Conservation (phyloP, 2,329 filamentous ascomycete genomes). For the Emydomyces testavorans region DNA sequence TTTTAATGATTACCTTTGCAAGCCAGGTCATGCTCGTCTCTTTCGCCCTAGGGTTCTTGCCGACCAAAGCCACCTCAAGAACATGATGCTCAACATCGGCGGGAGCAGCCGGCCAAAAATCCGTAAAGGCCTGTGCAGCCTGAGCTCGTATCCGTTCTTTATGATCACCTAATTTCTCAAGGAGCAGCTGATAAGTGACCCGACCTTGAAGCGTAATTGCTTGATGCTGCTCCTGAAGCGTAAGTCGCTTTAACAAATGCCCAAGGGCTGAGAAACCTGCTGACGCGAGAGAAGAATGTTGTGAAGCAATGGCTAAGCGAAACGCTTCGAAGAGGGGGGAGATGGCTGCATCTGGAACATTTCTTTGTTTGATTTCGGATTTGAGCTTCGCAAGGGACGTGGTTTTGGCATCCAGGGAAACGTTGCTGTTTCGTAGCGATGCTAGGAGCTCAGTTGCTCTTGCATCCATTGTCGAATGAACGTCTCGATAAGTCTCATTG, state of each 20-base stretch:
- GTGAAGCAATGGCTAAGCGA: slow-evolving; percentile 60
- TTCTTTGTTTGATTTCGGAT: slow-evolving; percentile 82
- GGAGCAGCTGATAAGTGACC: slow-evolving; percentile 59
- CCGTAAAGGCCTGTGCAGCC: slow-evolving; percentile 62
- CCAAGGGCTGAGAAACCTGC: slow-evolving; percentile 79
- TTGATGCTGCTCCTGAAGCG: slow-evolving; percentile 68
- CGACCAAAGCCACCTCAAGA: slow-evolving; percentile 63
- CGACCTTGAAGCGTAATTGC: slow-evolving; percentile 57
- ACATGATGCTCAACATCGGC: slow-evolving; percentile 69
- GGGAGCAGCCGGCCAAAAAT: slow-evolving; percentile 59
- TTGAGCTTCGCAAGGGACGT: slow-evolving; percentile 63
- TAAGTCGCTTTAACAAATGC: slow-evolving; percentile 75
- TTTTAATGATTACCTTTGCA: slow-evolving; percentile 50
- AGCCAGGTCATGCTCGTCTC: slow-evolving; percentile 79
- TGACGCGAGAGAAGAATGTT: slow-evolving; percentile 65
- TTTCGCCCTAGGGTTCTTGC: slow-evolving; percentile 73
- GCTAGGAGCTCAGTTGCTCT: slow-evolving; percentile 45
- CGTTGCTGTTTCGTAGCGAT: slow-evolving; percentile 50
- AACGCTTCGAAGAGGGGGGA: slow-evolving; percentile 70
- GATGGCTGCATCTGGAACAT: slow-evolving; percentile 64
- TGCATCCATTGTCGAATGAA: slow-evolving; percentile 41
- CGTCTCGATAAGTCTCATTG: slow-evolving; percentile 15
- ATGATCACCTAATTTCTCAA: slow-evolving; percentile 76
- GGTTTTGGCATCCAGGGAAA: slow-evolving; percentile 58
- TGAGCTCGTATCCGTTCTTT: slow-evolving; percentile 73